Evolutionary conservation across 371 early-diverging fungal species (phyloP).

Genomic region (Mortierella polycephala): DNA sequence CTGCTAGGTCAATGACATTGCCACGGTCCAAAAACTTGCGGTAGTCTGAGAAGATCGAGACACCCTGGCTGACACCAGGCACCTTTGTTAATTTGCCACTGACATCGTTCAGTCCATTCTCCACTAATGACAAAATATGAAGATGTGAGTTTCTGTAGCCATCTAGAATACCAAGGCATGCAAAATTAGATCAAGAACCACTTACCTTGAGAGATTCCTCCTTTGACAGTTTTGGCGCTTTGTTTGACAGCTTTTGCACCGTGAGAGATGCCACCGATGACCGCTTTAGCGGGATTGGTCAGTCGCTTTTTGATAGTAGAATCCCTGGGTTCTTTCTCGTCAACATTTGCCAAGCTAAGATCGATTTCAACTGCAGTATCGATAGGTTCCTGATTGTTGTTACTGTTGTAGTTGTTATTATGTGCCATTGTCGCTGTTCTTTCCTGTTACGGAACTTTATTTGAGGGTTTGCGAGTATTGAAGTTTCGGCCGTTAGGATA

Average conservation of each 20-base stretch:
- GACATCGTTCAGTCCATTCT: slow-evolving; percentile 27
- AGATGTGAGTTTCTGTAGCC: too few relatives aligned
- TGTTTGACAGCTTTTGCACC: slow-evolving; percentile 19
- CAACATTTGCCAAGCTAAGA: slow-evolving; percentile 5
- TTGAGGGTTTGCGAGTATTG: too few relatives aligned
- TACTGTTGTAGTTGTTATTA: not conserved
- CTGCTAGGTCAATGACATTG: slow-evolving; percentile 62
- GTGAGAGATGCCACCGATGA: slow-evolving; percentile 30
- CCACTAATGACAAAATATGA: slow-evolving; percentile 15
- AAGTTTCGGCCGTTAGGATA: too few relatives aligned
- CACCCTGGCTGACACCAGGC: slow-evolving; percentile 35
- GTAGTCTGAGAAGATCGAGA: slow-evolving; percentile 52
- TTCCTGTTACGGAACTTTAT: too few relatives aligned
- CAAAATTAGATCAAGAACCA: not conserved
- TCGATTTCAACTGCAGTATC: slow-evolving; percentile 2
- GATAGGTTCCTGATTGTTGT: not conserved
- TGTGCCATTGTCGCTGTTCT: not conserved
- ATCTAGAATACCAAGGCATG: too few relatives aligned
- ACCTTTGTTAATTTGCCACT: slow-evolving; percentile 39
- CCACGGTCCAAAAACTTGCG: slow-evolving; percentile 59
- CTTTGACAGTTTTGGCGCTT: slow-evolving; percentile 14
- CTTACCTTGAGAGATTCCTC: slow-evolving; percentile 19
- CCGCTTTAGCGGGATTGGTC: slow-evolving; percentile 25
- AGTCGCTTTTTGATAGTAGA: slow-evolving; percentile 6
- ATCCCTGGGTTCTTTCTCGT: not conserved